phyloP scores from a whole-genome alignment of 352 stramenopile species.

The Aphanomyces euteiches region DNA sequence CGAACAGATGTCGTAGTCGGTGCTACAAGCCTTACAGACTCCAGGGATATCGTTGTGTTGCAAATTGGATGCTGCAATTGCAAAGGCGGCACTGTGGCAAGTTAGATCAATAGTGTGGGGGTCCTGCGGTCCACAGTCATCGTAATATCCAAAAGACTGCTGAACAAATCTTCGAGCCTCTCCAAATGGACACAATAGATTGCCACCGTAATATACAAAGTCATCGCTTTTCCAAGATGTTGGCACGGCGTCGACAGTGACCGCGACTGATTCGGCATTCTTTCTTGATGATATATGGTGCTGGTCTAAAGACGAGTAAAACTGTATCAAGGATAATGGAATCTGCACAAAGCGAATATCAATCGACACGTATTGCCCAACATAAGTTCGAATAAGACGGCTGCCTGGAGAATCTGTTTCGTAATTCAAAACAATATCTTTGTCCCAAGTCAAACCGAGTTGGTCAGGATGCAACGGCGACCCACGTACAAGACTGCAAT shows the following conservation, averaged over 20 bases:
- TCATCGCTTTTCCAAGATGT: background rate
- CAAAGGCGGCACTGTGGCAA: background rate
- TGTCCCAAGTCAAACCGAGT: constrained; percentile 10
- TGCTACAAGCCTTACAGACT: background rate
- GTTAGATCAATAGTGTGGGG: background rate
- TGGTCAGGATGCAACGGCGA: constrained; percentile 3
- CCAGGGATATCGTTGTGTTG: background rate
- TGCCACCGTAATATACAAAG: constrained; percentile 15
- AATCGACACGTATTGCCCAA: background rate
- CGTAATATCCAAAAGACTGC: constrained; percentile 19
- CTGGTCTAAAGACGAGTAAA: background rate
- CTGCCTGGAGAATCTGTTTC: background rate
- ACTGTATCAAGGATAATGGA: background rate
- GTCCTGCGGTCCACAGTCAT: background rate
- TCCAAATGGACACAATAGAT: constrained; percentile 20
- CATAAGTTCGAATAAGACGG: background rate
- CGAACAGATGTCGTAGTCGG: background rate
- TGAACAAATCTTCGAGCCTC: background rate
- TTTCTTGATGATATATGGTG: background rate
- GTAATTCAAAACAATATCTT: background rate
- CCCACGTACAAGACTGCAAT: constrained; percentile 20
- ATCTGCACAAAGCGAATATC: background rate
- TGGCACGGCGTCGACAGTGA: background rate
- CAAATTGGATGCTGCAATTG: background rate
- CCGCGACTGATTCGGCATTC: background rate